phyloP scores from a whole-genome alignment of 2,329 filamentous ascomycete genomes.

The Monosporascus sp. region DNA sequence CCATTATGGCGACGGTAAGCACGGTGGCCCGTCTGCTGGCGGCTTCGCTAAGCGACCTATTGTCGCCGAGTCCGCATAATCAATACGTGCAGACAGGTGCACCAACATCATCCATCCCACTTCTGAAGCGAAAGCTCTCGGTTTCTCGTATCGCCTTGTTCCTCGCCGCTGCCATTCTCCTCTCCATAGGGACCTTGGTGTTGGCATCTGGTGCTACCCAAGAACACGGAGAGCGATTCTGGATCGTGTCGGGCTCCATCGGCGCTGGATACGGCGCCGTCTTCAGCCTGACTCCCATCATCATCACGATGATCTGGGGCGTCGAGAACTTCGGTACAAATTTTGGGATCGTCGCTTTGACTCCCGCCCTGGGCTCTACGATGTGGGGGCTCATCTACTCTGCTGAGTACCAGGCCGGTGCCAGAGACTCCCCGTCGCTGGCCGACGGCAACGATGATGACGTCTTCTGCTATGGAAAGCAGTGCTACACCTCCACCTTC shows the following conservation, averaged over 20 bases:
- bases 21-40: conserved; percentile 87
- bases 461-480: conserved; percentile 71
- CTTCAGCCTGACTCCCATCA: conserved; percentile 84
- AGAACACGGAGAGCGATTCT: conserved; percentile 72
- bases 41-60: conserved; percentile 79
- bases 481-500: conserved; percentile 76
- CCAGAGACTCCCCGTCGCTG: conserved; percentile 35
- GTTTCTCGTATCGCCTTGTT: conserved; percentile 79
- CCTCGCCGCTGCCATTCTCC: conserved; percentile 65
- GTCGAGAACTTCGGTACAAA: conserved; percentile 98
- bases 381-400: conserved; percentile 92
- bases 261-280: conserved; percentile 90
- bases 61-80: conserved; percentile 64
- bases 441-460: conserved; percentile 34
- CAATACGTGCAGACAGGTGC: conserved; percentile 47
- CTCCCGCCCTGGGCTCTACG: conserved; percentile 80
- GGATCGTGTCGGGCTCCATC: conserved; percentile 76
- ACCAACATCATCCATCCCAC: conserved; percentile 23
- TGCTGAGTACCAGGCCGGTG: conserved; percentile 67
- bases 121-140: conserved; percentile 38
- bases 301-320: conserved; percentile 96
- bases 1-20: conserved; percentile 83
- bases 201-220: conserved; percentile 74
- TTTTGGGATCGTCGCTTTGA: conserved; percentile 91
- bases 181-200: conserved; percentile 70